Evolutionary conservation across 2,329 filamentous ascomycete species (phyloP).

Genomic region (Chalaropsis thielavioides): DNA sequence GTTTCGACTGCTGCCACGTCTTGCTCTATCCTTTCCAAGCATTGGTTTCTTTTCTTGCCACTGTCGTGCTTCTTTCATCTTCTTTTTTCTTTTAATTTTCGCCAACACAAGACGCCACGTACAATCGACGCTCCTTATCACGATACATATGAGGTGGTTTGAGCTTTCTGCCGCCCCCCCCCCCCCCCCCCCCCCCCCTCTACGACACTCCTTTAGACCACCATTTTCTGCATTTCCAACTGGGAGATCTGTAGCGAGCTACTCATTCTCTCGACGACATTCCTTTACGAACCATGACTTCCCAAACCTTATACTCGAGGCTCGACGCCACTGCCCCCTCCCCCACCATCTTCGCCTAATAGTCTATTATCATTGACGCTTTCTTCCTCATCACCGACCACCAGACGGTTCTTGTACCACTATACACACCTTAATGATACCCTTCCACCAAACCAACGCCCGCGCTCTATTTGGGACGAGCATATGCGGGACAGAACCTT

Average conservation of each 20-base stretch:
- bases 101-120: constrained; percentile 17
- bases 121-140: constrained; percentile 16
- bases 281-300: constrained; percentile 11
- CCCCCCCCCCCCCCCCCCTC: not conserved
- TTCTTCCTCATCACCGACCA: not conserved
- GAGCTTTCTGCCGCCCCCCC: not conserved
- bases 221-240: constrained; percentile 2
- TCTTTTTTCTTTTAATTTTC: not conserved
- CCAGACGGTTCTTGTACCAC: constrained; percentile 12
- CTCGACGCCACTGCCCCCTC: constrained; percentile 13
- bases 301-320: constrained; percentile 8
- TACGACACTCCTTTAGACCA: constrained; percentile 13
- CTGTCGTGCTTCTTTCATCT: not conserved
- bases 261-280: constrained; percentile 8
- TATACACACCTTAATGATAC: constrained; percentile 14
- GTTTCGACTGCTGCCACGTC: not conserved
- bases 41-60: not conserved
- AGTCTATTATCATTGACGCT: not conserved
- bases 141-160: constrained; percentile 1
- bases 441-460: constrained; percentile 12
- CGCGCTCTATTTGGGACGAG: constrained; percentile 9
- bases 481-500: constrained; percentile 15
- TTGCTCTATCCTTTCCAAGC: not conserved
- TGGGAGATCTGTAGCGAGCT: constrained; percentile 2
- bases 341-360: not conserved